Base-by-base conservation (phyloP, 495 filamentous ascomycete species). In the Umbilicaria muhlenbergii region DNA sequence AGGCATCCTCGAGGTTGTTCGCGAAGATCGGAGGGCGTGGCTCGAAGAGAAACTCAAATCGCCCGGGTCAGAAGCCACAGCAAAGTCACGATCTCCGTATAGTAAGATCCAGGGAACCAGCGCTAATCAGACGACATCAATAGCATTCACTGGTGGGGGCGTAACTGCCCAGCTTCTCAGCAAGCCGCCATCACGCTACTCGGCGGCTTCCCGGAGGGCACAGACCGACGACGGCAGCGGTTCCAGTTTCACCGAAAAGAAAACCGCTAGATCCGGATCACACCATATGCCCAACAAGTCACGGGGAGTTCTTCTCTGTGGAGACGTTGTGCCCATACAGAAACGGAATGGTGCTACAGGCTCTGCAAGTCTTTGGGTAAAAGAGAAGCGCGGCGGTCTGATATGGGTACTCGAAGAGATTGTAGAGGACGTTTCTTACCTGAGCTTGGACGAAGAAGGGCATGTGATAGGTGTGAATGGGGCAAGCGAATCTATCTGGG, bases 361-460 rank as follows among this genome's bases (percentile, higher is more conserved):
- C 1, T 83, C 88, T 32, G 91, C 91, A 32, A 95, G 86, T 57
- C 66, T 98, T 28, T 98, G 91, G 91, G 91, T 96, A 0, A 96
- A 95, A 66, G 91, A 98, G 60, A 98, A 98, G 58, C 74, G 75
- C 36, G 83, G 86, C 37, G 86, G 88, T 6, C 58, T 98, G 39
- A 95, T 98, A 42, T 98, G 91, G 91, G 91, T 98, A 13, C 57
- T 98, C 4, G 91, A 98, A 61, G 91, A 98, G 60, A 95, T 98
- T 42, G 85, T 85, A 42, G 91, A 98, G 65, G 87, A 98, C 56
- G 77, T 89, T 32, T 86, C 83, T 21, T 69, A 70, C 43, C 51
- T 98, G 10, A 70, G 58, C 19, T 69, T 86, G 18, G 85, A 89
- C 52, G 72, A 80, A 34, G 75, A 81, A 21, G 86, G 86, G 40